Conservation (phyloP, 1,139 yeast genomes). For the Saccharomyces pastorianus region DNA sequence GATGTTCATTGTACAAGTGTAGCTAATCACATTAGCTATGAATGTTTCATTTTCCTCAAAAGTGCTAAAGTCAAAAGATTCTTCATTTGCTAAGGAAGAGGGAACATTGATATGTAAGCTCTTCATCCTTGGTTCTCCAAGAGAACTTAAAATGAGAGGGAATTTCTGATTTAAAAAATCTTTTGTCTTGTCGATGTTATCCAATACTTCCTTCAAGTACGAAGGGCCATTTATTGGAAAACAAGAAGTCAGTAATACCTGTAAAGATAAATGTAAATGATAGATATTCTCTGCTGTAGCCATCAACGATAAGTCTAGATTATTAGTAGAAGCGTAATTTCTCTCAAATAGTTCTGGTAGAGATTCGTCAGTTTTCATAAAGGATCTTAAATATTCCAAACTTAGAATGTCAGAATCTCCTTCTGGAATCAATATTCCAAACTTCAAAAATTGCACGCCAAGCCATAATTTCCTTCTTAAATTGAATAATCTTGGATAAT, state of each 20-base stretch:
- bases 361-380: conserved; percentile 5
- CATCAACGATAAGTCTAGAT: conserved; percentile 9
- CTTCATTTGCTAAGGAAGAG: not conserved
- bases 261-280: conserved; percentile 11
- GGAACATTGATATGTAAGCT: conserved; percentile 1
- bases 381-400: conserved; percentile 9
- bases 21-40: conserved; percentile 10
- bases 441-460: conserved; percentile 15
- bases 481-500: conserved; percentile 5
- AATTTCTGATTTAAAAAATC: conserved; percentile 2
- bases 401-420: conserved; percentile 10
- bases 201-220: conserved; percentile 6
- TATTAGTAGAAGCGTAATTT: conserved; percentile 2
- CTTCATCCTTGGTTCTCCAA: conserved; percentile 3
- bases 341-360: conserved; percentile 2
- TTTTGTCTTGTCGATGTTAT: conserved; percentile 8
- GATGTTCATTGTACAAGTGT: conserved; percentile 7
- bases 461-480: conserved; percentile 19
- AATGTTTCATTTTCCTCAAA: conserved; percentile 9
- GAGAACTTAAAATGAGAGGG: not conserved
- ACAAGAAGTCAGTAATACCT: conserved; percentile 8
- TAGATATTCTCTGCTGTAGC: conserved; percentile 13
- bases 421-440: conserved; percentile 10
- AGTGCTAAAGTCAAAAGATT: not conserved
- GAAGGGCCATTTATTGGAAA: conserved; percentile 4